Base-by-base conservation (phyloP, 1,139 yeast genomes). In the Zygosaccharomyces pseudobailii region DNA sequence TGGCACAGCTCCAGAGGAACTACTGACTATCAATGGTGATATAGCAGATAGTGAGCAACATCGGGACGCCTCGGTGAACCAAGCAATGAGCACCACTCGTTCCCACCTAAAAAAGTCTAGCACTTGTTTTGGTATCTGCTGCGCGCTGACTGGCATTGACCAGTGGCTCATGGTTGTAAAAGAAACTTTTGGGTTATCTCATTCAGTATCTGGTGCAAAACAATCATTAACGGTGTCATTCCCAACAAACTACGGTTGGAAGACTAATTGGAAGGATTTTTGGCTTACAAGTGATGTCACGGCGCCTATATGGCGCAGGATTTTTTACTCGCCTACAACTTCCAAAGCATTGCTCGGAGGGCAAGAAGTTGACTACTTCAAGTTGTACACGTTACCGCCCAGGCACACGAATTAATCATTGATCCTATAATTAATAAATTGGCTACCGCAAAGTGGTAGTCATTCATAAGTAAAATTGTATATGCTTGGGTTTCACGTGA, bases 321-420 rank as follows among this genome's bases (percentile, higher is more conserved):
- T 84, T 4, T 69, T 80, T 52, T 72, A 71, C 48, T 67, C 81
- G 43, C 85, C 88, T 0, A 70, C 74, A 6, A 72, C 72, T 38
- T 86, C 85, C 3, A 87, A 81, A 50, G 82, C 80, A 40, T 76
- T 78, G 50, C 68, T 83, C 56, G 79, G 80, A 53, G 87, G 87
- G 0, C 55, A 68, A 36, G 68, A 76, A 27, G 85, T 84, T 8
- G 86, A 84, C 61, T 84, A 83, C 59, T 80, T 79, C 61, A 75
- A 71, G 50, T 66, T 84, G 28, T 83, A 78, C 58, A 76, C 76
- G 32, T 71, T 72, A 30, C 82, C 84, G 10, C 58, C 47, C 13
- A 43, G 42, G 25, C 10, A 19, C 21, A 38, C 30, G 13, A 19
- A 38, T 17, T 38, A 25, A 38, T 20, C 9, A 5, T 20, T 6